Evolutionary conservation across 2,329 filamentous ascomycete genomes (phyloP).

Genomic region (Aspergillus arachidicola): DNA sequence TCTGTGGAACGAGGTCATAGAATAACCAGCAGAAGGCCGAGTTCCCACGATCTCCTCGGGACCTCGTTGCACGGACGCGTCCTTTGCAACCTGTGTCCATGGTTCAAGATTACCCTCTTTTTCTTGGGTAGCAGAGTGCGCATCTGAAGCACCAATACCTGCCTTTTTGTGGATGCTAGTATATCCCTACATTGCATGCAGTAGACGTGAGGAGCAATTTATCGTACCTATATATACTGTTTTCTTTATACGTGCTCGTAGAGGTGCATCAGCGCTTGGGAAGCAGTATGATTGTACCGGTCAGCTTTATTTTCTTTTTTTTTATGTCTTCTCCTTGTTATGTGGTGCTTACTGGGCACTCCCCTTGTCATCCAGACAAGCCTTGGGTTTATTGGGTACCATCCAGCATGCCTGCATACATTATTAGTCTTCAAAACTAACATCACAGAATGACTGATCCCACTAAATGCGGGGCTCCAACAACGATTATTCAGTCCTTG

Average conservation of each 20-base stretch:
- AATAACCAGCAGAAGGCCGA: neutral
- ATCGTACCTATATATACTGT: neutral
- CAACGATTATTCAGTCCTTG: neutral
- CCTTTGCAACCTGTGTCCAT: neutral
- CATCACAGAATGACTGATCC: constrained; percentile 10
- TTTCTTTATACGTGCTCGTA: neutral
- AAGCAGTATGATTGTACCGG: neutral
- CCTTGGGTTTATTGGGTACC: constrained; percentile 17
- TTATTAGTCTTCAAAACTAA: constrained; percentile 13
- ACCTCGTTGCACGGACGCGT: constrained; percentile 1
- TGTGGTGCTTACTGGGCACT: neutral
- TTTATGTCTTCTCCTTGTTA: neutral
- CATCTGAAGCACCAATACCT: neutral
- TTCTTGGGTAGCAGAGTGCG: neutral
- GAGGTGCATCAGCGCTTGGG: neutral
- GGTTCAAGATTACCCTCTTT: neutral
- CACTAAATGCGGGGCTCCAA: constrained; percentile 19
- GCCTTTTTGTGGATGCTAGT: neutral
- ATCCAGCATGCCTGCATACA: constrained; percentile 18
- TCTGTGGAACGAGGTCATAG: neutral
- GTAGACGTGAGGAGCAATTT: neutral
- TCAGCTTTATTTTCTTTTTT: neutral
- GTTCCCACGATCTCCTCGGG: neutral
- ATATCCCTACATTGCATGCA: neutral
- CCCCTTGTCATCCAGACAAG: constrained; percentile 2